Percentiles rank a stretch among this genome's conserved stretches.
Evolutionary conservation across 2,329 filamentous ascomycete genomes (phyloP).

Genomic region (Huntiella decipiens): DNA sequence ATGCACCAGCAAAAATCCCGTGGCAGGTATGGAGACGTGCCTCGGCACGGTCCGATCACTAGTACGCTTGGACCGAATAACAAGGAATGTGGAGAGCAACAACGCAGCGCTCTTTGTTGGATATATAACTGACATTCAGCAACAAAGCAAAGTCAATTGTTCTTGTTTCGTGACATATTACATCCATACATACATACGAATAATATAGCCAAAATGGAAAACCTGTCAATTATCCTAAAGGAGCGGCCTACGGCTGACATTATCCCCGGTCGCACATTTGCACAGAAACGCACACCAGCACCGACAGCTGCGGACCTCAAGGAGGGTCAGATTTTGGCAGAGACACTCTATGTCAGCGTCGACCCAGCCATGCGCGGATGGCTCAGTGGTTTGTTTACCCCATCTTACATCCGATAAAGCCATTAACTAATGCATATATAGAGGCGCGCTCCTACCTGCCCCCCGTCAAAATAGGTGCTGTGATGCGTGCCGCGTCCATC

Average conservation of each 20-base stretch:
- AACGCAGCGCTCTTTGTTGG: no score
- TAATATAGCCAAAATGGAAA: slow-evolving; percentile 13
- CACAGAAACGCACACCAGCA: slow-evolving; percentile 21
- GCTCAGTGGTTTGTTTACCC: slow-evolving; percentile 32
- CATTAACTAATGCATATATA: slow-evolving; percentile 13
- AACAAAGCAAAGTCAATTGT: no score
- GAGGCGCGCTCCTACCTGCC: slow-evolving; percentile 41
- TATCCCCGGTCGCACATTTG: slow-evolving; percentile 33
- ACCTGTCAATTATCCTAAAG: slow-evolving; percentile 37
- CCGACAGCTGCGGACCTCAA: slow-evolving; percentile 34
- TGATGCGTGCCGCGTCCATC: slow-evolving; percentile 47
- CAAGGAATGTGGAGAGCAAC: no score
- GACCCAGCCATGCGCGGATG: slow-evolving; percentile 63
- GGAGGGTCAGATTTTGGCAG: slow-evolving; percentile 44
- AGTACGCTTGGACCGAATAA: no score
- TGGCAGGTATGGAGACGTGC: no score
- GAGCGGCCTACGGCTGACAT: slow-evolving; percentile 42
- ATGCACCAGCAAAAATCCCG: no score
- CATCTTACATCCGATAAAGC: neutral
- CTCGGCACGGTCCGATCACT: no score
- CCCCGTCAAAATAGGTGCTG: slow-evolving; percentile 46
- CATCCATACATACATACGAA: neutral
- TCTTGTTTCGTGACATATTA: neutral
- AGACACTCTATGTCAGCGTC: slow-evolving; percentile 44
- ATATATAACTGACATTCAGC: no score